Base-by-base conservation (phyloP, 2,329 filamentous ascomycete genomes). In the Epichloe gansuensis region DNA sequence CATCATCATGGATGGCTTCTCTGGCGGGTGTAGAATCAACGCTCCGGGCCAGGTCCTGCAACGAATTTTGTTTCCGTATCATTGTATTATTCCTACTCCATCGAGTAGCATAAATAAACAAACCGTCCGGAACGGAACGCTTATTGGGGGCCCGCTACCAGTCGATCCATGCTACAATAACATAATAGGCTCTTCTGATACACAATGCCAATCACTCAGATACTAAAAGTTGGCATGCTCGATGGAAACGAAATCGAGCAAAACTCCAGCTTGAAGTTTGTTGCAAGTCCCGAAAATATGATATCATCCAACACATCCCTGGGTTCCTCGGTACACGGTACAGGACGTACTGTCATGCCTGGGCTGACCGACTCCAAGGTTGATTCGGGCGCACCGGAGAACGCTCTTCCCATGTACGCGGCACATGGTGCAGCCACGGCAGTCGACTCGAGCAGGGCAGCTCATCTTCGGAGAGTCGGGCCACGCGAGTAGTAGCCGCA, bases 301-400 rank as follows among this genome's bases (percentile, higher is more conserved):
- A n/a, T 55, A 2, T 34, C 47, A 3, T 41, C 23, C 15, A 31
- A 17, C n/a, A 8, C 8, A 4, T 8, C 17, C 3, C 44, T 44
- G n/a, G 47, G 51, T 25, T 23, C 21, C 5, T 13, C 21, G 1
- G 52, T 73, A 68, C 63, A 86, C 15, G 57, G 57, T 25, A 47
- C 51, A 3, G 52, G 52, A 41, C 55, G 54, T 35, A 57, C 54
- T 1, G 25, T 59, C 4, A 42, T 58, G 2, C 55, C 57, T 4
- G 55, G 50, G 12, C 46, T 60, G 15, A 57, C 59, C 21, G 57
- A 59, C 37, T 48, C 54, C 39, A 55, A 53, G 15, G 37, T 57
- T 25, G 48, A 57, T 42, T 31, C 49, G 7, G 51, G 52, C n/a
- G 41, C 52, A 3, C 37, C 47, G 3, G 31, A n/a, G 1, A 23